A percentile compares a stretch with the other conserved stretches of the same genome.
Evolutionary conservation across 192 early-diverging fungal species (phyloP).

Genomic region (Chytriomyces sp.): DNA sequence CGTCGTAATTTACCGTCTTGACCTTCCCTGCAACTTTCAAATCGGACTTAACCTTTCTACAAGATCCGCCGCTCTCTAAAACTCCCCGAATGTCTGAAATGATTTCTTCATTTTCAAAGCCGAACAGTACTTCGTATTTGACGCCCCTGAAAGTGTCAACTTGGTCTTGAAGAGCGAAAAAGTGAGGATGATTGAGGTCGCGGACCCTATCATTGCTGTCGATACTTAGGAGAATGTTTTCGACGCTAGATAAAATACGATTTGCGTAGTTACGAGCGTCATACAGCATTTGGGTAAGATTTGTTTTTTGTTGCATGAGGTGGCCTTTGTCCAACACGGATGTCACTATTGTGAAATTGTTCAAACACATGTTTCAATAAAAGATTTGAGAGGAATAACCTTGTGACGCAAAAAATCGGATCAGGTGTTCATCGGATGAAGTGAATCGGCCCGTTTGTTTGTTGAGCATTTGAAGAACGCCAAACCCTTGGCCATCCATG

Average conservation of each 20-base stretch:
- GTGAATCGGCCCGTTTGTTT: conserved; percentile 6
- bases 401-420: conserved; percentile 19
- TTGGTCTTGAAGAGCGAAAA: neutral
- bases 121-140: neutral
- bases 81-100: neutral
- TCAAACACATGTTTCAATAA: neutral
- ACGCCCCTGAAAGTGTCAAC: too few relatives aligned
- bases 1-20: conserved; percentile 4
- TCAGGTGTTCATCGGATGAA: neutral
- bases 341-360: neutral
- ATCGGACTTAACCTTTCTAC: neutral
- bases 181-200: conserved; percentile 3
- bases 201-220: neutral
- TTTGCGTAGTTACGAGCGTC: neutral
- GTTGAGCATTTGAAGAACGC: conserved; percentile 27
- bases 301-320: neutral
- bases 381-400: neutral
- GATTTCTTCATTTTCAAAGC: neutral
- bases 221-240: conserved; percentile 13
- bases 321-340: conserved; percentile 1
- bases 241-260: neutral
- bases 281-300: neutral
- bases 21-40: neutral
- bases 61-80: neutral
- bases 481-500: neutral